Conservation (phyloP, 2,329 filamentous ascomycete species). For the Drechslerella dactyloides region DNA sequence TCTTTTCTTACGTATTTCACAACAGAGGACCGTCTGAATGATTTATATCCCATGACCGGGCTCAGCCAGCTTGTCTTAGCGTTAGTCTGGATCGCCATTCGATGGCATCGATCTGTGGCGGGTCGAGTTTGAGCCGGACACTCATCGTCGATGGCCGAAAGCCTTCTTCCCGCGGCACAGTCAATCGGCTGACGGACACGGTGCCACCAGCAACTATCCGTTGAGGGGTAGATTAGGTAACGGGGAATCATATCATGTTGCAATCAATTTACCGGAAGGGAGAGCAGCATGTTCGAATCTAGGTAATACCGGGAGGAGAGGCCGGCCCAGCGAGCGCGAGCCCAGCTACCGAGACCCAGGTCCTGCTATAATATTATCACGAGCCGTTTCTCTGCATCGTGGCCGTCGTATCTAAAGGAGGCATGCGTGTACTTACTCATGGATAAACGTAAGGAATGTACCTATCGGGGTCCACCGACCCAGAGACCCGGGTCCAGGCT, state of each 20-base stretch:
- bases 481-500: too few species aligned
- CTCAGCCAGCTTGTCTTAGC: neutral
- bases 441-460: conserved; percentile 1
- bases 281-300: neutral
- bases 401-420: neutral
- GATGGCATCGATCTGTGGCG: neutral
- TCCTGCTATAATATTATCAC: too few species aligned
- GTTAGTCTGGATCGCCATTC: neutral
- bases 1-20: too few species aligned
- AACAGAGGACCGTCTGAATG: neutral
- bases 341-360: too few species aligned
- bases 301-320: conserved; percentile 1
- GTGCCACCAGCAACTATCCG: too few species aligned
- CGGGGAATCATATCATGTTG: neutral
- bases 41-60: neutral
- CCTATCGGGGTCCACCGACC: neutral
- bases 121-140: neutral
- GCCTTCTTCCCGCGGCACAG: too few species aligned
- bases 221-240: conserved; percentile 4
- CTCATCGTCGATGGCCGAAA: neutral
- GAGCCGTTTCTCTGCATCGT: neutral
- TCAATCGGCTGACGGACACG: too few species aligned
- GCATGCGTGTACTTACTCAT: neutral
- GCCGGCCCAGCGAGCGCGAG: too few species aligned
- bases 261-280: too few species aligned